Evolutionary conservation across 768 basidiomycete genomes (phyloP), one percentile per base, ranked within the genome.

Genomic region (Lactarius akahatsu): DNA sequence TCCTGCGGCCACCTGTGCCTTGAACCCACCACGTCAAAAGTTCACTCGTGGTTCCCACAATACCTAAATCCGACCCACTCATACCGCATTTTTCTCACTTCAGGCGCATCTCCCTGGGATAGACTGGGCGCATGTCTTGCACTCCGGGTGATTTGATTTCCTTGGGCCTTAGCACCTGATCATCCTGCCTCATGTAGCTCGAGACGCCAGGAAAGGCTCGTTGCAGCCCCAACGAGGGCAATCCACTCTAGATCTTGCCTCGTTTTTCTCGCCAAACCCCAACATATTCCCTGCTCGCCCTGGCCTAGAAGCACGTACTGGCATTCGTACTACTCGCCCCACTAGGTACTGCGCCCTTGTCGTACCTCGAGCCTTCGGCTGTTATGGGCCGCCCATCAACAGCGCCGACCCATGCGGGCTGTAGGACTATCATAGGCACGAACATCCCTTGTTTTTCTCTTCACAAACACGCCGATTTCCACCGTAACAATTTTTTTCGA

Each of bases 281-380:
- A 15, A 11, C 50, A 26, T 26, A 15, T 26, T 28, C 23, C 50
- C 13, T 28, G 26, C 23, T 13, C 2, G 23, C 26, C 50, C 50
- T 52, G 50, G 26, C 50, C 50, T 52, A 52, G 23, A 52, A 52
- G 23, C 45, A n/a, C n/a, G 45, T 23, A 47, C 45, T 47, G n/a
- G 10, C 36, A 38, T 5, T 23, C 15, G 26, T 52, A 13, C 47
- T 11, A 52, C 50, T 23, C 26, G 6, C 26, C 50, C 26, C 26
- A 52, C 5, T 41, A 15, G 50, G 50, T 52, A 52, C 26, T 52
- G 50, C 50, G 50, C 13, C 50, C 10, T 52, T 52, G 26, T 26
- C 13, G 50, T 13, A 52, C 23, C 50, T 23, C 50, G 15, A 52
- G 13, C 26, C 23, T 26, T 52, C 50, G 23, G 23, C 26, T 26